Evolutionary conservation across 306 rosid genomes (phyloP).

Genomic region (Senna siamea): DNA sequence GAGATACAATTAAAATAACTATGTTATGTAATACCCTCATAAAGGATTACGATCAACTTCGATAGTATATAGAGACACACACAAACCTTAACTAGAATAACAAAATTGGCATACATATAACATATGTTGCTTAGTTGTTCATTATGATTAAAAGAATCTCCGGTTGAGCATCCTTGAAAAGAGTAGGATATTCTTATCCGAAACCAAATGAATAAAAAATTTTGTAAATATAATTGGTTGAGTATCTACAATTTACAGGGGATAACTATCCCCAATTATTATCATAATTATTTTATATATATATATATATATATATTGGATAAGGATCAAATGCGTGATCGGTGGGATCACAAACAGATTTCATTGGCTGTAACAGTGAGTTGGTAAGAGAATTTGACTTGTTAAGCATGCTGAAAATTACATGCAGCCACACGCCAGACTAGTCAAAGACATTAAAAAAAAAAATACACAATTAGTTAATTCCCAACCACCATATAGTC

Average conservation of each 20-base stretch:
- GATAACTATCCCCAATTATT: neutral
- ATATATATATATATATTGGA: slow-evolving; percentile 4
- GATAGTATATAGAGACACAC: no score
- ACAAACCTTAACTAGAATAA: neutral
- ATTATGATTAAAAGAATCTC: neutral
- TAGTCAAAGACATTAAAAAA: slow-evolving; percentile 32
- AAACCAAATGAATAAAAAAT: neutral
- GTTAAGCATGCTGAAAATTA: slow-evolving; percentile 26
- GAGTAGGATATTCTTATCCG: no score
- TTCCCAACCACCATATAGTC: slow-evolving; percentile 27
- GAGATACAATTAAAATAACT: no score
- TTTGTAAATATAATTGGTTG: neutral
- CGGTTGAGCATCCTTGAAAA: neutral
- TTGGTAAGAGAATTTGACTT: slow-evolving; percentile 43
- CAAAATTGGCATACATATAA: neutral
- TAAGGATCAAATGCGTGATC: slow-evolving; percentile 26
- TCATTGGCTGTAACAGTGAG: slow-evolving; percentile 32
- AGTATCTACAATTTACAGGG: neutral
- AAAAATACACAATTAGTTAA: neutral
- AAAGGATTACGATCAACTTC: no score
- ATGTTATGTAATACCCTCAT: no score
- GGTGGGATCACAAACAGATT: neutral
- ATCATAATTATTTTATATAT: neutral
- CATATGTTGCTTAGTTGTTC: neutral
- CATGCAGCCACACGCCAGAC: slow-evolving; percentile 10